Evolutionary conservation across 2,329 filamentous ascomycete genomes (phyloP).

Genomic region (Neofusicoccum ribis): DNA sequence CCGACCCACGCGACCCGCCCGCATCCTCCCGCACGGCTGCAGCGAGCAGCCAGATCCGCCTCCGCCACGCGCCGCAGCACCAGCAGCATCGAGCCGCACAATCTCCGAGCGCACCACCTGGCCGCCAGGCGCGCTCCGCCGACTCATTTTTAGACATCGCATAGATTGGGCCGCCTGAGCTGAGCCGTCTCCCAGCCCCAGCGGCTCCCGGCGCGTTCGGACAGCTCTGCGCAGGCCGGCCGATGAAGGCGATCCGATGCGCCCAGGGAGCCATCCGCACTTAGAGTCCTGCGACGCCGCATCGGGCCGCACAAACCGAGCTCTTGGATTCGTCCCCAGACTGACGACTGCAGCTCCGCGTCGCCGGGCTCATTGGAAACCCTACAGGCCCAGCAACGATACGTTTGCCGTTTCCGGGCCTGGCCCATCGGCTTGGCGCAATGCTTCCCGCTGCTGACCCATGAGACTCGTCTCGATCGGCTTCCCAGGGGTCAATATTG

Average conservation of each 20-base stretch:
- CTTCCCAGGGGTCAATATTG: not conserved
- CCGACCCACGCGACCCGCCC: not conserved
- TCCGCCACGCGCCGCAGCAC: not conserved
- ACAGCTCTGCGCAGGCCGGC: not conserved
- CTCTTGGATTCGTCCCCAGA: not conserved
- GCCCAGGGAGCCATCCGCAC: not conserved
- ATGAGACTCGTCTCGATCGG: not conserved
- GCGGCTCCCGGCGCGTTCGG: not conserved
- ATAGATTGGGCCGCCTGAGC: not conserved
- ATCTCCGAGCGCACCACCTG: not conserved
- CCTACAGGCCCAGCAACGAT: not conserved
- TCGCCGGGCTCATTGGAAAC: not conserved
- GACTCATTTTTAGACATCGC: not conserved
- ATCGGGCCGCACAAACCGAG: not conserved
- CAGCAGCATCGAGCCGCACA: not conserved
- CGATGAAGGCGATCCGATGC: not conserved
- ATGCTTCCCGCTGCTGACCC: not conserved
- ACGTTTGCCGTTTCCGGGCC: not conserved
- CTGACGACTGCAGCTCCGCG: not conserved
- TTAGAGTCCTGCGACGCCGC: not conserved
- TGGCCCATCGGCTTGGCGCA: not conserved
- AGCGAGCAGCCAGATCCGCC: not conserved
- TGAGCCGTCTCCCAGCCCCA: too few relatives aligned
- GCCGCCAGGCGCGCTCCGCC: not conserved
- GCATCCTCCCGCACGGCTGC: not conserved